Percentiles rank a stretch among this genome's conserved stretches.
Conservation (phyloP, 2,329 filamentous ascomycete genomes). For the Ramularia endophylla region DNA sequence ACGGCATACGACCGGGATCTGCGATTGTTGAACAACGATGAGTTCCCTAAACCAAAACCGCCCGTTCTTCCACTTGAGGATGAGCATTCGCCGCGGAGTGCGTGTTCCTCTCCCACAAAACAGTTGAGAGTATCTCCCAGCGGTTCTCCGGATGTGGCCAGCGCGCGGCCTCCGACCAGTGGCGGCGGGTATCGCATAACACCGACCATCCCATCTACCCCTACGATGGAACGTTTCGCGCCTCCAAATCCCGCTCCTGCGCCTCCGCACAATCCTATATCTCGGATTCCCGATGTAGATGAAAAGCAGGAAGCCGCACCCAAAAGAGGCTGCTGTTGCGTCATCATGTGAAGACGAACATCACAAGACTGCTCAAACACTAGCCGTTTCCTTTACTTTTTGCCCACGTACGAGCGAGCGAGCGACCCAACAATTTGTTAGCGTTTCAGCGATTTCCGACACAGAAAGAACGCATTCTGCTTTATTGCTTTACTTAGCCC, state of each 20-base stretch:
- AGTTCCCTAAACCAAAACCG: slow-evolving; percentile 40
- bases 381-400: too few relatives aligned
- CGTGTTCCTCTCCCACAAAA: background rate
- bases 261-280: slow-evolving; percentile 35
- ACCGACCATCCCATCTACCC: slow-evolving; percentile 34
- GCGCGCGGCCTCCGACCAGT: slow-evolving; percentile 35
- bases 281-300: slow-evolving; percentile 50
- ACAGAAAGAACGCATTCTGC: too few relatives aligned
- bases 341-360: slow-evolving; percentile 59
- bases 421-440: too few relatives aligned
- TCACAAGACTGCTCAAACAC: background rate
- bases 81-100: background rate
- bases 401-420: too few relatives aligned
- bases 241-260: slow-evolving; percentile 14
- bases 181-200: slow-evolving; percentile 43
- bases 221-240: slow-evolving; percentile 16
- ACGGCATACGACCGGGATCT: slow-evolving; percentile 84
- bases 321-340: slow-evolving; percentile 60
- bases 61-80: slow-evolving; percentile 17
- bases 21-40: slow-evolving; percentile 66
- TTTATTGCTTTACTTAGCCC: too few relatives aligned
- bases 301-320: slow-evolving; percentile 50
- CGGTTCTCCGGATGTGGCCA: slow-evolving; percentile 23
- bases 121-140: background rate
- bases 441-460: too few relatives aligned